Evolutionary conservation across 371 early-diverging fungal species (phyloP), one percentile per base, ranked within the genome.

Genomic region (Syncephalastrum contaminatum): DNA sequence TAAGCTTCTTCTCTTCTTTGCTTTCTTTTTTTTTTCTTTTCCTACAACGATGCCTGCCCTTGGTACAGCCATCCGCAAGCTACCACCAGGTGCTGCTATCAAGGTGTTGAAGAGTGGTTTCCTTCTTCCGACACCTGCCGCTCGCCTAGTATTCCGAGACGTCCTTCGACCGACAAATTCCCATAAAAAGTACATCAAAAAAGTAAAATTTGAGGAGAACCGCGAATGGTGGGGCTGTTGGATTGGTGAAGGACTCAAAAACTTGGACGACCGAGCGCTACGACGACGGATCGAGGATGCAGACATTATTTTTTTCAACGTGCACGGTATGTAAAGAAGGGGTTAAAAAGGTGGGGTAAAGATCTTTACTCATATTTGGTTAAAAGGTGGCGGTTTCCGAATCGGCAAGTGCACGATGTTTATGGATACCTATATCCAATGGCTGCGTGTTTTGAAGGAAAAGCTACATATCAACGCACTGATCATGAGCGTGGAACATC

Each of bases 371-470:
- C 15, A n/a, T 15, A 25, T 39, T 7, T 53, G 19, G 20, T 20
- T 22, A 40, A 43, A 49, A 76, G 76, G 78, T 54, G 75, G 79
- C 41, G 79, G 79, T 14, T 79, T 75, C 47, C 66, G 79, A 48
- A 60, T 79, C 7, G 79, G 79, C 4, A 71, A 54, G 40, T 68
- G 72, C 42, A 79, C 73, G 41, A 79, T 79, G 79, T 79, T 67
- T 40, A 71, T 75, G 73, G 79, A 75, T 41, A 68, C 70, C 20
- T 62, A 64, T n/a, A 66, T 79, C 48, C 63, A 63, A 21, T 73
- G 72, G 72, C 54, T 79, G 1, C 61, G 67, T 1, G 40, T 62
- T 0, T 48, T 79, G 1, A 73, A 75, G 52, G 65, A 67, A 16
- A 69, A 79, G 41, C 70, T 73, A 27, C 60, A 67, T 4, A n/a